phyloP scores from a whole-genome alignment of 225 moss, liverwort and hornwort species.

The Climacium dendroides region DNA sequence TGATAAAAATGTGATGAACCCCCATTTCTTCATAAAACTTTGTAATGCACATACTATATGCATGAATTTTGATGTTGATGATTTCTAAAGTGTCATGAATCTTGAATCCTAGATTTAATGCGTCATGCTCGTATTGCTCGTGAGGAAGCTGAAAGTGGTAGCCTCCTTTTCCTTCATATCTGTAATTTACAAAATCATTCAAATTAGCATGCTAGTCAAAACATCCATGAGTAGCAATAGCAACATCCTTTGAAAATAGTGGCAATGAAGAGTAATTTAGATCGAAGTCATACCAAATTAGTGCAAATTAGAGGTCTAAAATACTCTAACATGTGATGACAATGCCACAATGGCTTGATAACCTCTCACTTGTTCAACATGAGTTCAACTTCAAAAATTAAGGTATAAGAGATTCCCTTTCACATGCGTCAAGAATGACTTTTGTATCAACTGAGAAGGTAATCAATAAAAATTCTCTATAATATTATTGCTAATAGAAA shows the following conservation, averaged over 20 bases:
- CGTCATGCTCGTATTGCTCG: constrained; percentile 40
- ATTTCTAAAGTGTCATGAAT: constrained; percentile 33
- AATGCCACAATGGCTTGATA: accelerated
- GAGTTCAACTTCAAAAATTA: not conserved
- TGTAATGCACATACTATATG: constrained; percentile 34
- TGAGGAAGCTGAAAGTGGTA: constrained; percentile 39
- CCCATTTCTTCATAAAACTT: constrained; percentile 52
- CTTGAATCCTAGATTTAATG: constrained; percentile 19
- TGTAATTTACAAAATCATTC: not conserved
- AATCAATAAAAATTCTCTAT: not conserved
- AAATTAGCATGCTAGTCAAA: not conserved
- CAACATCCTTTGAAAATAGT: not conserved
- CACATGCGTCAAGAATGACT: not conserved
- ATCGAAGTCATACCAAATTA: not conserved
- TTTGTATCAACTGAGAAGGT: not conserved
- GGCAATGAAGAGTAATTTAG: not conserved
- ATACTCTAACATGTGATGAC: not conserved
- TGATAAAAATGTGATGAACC: constrained; percentile 57
- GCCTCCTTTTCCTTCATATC: constrained; percentile 59
- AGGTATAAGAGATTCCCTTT: not conserved
- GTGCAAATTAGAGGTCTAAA: not conserved
- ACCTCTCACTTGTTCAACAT: not conserved
- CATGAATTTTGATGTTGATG: constrained; percentile 41
- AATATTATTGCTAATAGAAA: not conserved
- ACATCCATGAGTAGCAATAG: not conserved